A percentile compares a stretch with the other conserved stretches of the same genome.
These are phyloP conservation scores for Rozella allomycis DNA, from an alignment of 371 early-diverging fungal genomes.

Conservation along the genomic window DNA sequence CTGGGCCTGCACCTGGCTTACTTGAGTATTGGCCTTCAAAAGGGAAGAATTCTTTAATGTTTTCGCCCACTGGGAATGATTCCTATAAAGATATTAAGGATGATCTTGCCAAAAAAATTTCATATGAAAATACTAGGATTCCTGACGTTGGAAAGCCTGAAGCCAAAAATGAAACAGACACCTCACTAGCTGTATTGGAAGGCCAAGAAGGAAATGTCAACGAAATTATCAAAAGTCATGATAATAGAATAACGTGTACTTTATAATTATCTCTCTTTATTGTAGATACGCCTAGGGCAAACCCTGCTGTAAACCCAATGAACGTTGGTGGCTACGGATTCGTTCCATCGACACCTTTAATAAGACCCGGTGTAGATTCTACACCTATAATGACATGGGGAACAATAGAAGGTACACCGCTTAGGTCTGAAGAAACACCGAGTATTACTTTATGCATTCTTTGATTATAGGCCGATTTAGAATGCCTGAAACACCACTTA, in stretches of 20 bases:
- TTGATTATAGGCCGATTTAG: too few relatives aligned
- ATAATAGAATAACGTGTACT: slow-evolving; percentile 9
- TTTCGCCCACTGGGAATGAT: background rate
- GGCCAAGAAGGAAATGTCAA: slow-evolving; percentile 2
- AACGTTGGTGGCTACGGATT: slow-evolving; percentile 39
- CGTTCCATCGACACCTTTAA: slow-evolving; percentile 42
- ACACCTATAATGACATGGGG: slow-evolving; percentile 64
- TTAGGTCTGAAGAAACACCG: too few relatives aligned
- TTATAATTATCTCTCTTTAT: too few relatives aligned
- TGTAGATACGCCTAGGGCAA: slow-evolving; percentile 21
- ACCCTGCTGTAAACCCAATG: slow-evolving; percentile 5
- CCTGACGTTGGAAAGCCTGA: slow-evolving; percentile 10
- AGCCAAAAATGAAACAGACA: slow-evolving; percentile 30
- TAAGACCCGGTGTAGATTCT: slow-evolving; percentile 30
- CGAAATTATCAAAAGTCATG: slow-evolving; percentile 6
- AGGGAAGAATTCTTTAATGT: background rate
- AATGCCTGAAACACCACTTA: too few relatives aligned
- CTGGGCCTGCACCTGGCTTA: background rate
- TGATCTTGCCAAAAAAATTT: background rate
- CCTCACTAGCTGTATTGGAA: slow-evolving; percentile 23
- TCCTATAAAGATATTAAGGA: background rate
- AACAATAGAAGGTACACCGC: slow-evolving; percentile 39
- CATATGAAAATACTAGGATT: background rate
- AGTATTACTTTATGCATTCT: too few relatives aligned
- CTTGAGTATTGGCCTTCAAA: background rate